Base-by-base conservation (phyloP, 2,329 filamentous ascomycete genomes). In the Talaromyces funiculosus region DNA sequence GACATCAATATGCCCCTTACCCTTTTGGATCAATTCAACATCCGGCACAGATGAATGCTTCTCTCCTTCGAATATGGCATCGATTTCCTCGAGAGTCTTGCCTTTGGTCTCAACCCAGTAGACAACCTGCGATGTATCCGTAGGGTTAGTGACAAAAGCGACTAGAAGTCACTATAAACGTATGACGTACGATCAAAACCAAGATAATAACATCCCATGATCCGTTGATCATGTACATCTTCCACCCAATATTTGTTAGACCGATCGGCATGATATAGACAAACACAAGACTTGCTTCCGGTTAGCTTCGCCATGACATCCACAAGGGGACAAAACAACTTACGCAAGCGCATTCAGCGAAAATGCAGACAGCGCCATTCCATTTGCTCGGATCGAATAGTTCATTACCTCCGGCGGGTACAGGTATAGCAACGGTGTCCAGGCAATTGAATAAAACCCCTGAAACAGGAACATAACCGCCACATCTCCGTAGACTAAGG, bases 381-480 rank as follows among this genome's bases (percentile, higher is more conserved):
- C 80, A 53, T 79, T 78, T 0, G 79, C 79, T 31, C 80, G 75
- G 47, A 82, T 79, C 0, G 77, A 76, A 63, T 80, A 81, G 64
- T 79, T 77, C 67, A 82, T 73, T 7, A 81, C 72, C 66, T 82
- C 80, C 0, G 80, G 74, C 0, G 80, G 78, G 61, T 82, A 82
- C 1, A 82, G 69, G 55, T 75, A 77, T 0, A 78, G 69, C 26
- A 83, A 65, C 2, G 80, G 80, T 6, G 80, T 82, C 78, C 77
- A 81, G 0, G 75, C 79, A n/a, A 83, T 69, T 0, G 74, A 76
- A 65, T 82, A 84, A 57, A 77, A 78, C 0, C 78, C 80, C 59
- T 81, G 78, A 66, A 82, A 83, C 2, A 83, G 68, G 65, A 83
- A 83, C 66, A 83, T 81, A 12, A 77, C 69, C 0, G 78, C 78